These are phyloP conservation scores for Elsinoe necatrix DNA, from an alignment of 2,329 filamentous ascomycete species.

Conservation along the genomic window DNA sequence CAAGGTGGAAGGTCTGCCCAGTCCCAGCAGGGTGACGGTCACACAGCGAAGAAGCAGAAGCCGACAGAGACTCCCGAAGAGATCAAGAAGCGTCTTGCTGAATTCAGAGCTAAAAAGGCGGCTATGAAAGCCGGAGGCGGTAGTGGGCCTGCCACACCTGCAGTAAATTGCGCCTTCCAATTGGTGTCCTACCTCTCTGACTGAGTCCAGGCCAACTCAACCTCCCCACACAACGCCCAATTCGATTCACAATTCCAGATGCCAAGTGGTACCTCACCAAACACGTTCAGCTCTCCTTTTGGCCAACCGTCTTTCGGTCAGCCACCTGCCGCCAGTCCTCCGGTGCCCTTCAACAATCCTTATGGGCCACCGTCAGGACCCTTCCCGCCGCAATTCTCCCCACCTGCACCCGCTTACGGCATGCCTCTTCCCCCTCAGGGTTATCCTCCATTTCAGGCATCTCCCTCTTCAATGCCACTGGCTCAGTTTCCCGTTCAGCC, in stretches of 20 bases:
- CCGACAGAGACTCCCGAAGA: constrained; percentile 69
- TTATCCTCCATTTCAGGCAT: constrained; percentile 33
- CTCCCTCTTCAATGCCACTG: constrained; percentile 13
- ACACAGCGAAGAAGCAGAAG: constrained; percentile 49
- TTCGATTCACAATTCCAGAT: constrained; percentile 2
- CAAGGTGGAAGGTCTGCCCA: constrained; percentile 70
- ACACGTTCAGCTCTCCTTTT: background rate
- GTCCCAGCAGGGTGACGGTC: constrained; percentile 70
- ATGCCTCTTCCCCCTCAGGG: constrained; percentile 22
- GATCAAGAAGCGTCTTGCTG: constrained; percentile 69
- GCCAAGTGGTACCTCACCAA: background rate
- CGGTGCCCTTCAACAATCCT: background rate
- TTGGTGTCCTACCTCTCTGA: constrained; percentile 2
- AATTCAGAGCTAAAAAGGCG: constrained; percentile 61
- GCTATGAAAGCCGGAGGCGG: constrained; percentile 13
- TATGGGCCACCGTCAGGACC: background rate
- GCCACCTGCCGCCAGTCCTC: background rate
- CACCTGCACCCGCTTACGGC: background rate
- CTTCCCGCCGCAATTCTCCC: constrained; percentile 7
- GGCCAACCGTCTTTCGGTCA: background rate
- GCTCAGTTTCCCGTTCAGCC: constrained; percentile 28
- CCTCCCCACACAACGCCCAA: constrained; percentile 14
- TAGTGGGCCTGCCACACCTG: constrained; percentile 15
- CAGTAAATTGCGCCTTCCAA: constrained; percentile 11
- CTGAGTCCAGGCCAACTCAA: constrained; percentile 9